Percentiles rank a stretch among this genome's conserved stretches.
phyloP scores from a whole-genome alignment of 257 asterid species.

The Petunia secreta region DNA sequence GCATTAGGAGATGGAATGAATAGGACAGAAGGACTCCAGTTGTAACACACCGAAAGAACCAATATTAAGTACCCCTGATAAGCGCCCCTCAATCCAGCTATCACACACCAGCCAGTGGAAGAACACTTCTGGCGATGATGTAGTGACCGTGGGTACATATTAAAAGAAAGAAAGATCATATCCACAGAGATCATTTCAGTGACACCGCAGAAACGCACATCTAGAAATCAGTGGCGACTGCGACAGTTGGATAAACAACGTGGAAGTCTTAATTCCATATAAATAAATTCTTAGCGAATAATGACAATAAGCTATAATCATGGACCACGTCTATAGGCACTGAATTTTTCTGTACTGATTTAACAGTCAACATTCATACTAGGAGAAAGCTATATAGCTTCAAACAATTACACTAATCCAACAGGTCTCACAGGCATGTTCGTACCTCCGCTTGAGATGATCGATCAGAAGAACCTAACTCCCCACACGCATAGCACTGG shows the following conservation, averaged over 20 bases:
- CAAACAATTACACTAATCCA: constrained; percentile 16
- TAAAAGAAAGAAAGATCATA: background rate
- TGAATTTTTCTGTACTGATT: background rate
- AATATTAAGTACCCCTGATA: too few species aligned
- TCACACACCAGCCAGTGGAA: too few species aligned
- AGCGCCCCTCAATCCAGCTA: too few species aligned
- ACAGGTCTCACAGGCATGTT: background rate
- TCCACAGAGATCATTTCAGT: background rate
- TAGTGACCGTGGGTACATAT: background rate
- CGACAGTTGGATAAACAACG: background rate
- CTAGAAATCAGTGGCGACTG: background rate
- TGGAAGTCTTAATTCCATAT: background rate
- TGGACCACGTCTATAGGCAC: background rate
- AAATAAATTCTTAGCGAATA: background rate
- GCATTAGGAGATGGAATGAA: too few species aligned
- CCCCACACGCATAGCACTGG: constrained; percentile 84
- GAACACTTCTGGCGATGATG: too few species aligned
- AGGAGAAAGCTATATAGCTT: background rate
- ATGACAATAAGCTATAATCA: background rate
- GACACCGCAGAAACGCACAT: background rate
- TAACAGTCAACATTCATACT: constrained; percentile 14
- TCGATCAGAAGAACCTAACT: constrained; percentile 87
- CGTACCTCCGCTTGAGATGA: constrained; percentile 77
- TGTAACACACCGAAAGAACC: too few species aligned
- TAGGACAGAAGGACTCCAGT: too few species aligned